Evolutionary conservation across 2,329 filamentous ascomycete genomes (phyloP), one percentile per base, ranked within the genome.

Genomic region (Aureobasidium sp.): DNA sequence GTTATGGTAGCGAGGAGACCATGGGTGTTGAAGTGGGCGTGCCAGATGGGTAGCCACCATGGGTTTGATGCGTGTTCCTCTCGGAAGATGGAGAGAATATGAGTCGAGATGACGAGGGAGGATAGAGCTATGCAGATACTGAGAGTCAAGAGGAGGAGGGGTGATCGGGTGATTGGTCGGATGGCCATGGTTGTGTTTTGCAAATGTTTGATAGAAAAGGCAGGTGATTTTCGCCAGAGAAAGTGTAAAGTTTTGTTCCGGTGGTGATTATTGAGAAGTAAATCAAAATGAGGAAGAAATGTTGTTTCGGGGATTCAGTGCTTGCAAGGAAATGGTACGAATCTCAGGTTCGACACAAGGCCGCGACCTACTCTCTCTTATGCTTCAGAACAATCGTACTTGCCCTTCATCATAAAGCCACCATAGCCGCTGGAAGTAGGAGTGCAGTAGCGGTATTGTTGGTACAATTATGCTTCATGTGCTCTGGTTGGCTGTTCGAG

Each of bases 1-100:
- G 63, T 0, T 70, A 71, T 37, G 75, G 32, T 25, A 21, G 44
- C 34, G 7, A 59, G 73, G 3, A 78, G 75, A 16, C 77, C 77
- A 21, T 73, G 69, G 1, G 72, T 72, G 45, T 79, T 73, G 65
- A 80, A 80, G 66, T 80, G 78, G 9, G 74, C 71, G 0, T 74
- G 74, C 78, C 78, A 80, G 45, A 80, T 65, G 1, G 77, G 77
- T 5, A 79, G 69, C 72, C 77, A 79, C 76, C 77, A 80, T 29
- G 74, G 74, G 65, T 79, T 79, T 32, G 71, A 71, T 7, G 67
- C 66, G 42, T 74, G 73, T 64, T 79, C 71, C 36, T 70, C 69
- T 64, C 75, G 74, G 72, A 75, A 80, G 64, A 76, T 67, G 65
- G 72, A 67, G 39, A 80, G 72, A 3, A 76, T 72, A 45, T 78